Conservation (phyloP, 805 yeast genomes). For the Saccharomycopsis lassenensis region DNA sequence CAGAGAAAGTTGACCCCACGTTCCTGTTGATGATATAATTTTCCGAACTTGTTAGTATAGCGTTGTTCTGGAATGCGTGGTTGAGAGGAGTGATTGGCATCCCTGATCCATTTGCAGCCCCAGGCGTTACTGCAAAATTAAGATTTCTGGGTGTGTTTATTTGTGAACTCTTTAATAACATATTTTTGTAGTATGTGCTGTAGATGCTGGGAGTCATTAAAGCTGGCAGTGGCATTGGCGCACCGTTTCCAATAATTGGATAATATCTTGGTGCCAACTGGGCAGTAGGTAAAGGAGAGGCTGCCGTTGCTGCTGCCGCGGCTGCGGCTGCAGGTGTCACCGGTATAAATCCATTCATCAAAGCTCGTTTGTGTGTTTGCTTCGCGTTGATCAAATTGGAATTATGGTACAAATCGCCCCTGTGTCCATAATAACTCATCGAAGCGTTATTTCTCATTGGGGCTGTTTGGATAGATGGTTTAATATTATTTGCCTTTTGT, state of each 20-base stretch:
- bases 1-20: conserved; percentile 5
- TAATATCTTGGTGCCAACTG: conserved; percentile 18
- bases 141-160: conserved; percentile 7
- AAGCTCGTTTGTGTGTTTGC: background rate
- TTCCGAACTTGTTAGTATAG: conserved; percentile 8
- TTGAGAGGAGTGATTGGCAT: conserved; percentile 16
- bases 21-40: conserved; percentile 15
- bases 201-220: conserved; percentile 10
- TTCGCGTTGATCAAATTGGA: conserved; percentile 5
- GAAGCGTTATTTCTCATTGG: conserved; percentile 21
- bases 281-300: conserved; percentile 11
- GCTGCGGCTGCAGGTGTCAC: conserved; percentile 17
- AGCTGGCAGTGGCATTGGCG: conserved; percentile 9
- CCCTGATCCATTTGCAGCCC: background rate
- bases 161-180: background rate
- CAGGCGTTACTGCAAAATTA: background rate
- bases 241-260: conserved; percentile 8
- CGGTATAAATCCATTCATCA: background rate
- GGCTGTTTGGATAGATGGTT: conserved; percentile 25
- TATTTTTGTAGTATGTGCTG: conserved; percentile 11
- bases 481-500: conserved; percentile 15
- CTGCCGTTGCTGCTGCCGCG: conserved; percentile 18
- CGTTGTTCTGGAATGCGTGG: conserved; percentile 12
- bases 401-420: conserved; percentile 3
- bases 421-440: conserved; percentile 1